Base-by-base conservation (phyloP, 139 green algal genomes). In the Coelastrella sp. region DNA sequence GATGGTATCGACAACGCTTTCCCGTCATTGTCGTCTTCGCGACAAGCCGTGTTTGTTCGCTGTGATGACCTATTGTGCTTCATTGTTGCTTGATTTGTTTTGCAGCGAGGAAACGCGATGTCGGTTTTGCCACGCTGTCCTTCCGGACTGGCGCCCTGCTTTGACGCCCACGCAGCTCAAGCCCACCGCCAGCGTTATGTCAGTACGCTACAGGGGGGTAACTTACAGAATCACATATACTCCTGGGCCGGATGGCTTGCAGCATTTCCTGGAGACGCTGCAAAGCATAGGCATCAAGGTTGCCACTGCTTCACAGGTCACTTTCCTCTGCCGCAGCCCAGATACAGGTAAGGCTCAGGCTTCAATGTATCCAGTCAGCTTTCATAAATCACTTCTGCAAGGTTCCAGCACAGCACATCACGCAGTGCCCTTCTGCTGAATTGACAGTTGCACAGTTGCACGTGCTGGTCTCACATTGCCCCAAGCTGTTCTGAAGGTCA, bases 241-340 rank as follows among this genome's bases (percentile, higher is more conserved):
- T 13, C 82, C 82, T 57, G 82, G 82, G 2, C 82, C 82, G n/a
- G 82, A 82, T 57, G 82, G 82, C 4, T 73, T 87, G 30, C 34
- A 87, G 82, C 69, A 81, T n/a, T 87, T 87, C 69, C 59, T 87
- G 53, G n/a, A 73, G 25, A 87, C 69, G n/a, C 82, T 87, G 69
- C 82, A 82, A 57, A 34, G 69, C 25, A 83, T 87, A 40, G 82
- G 82, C 69, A 87, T 87, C 69, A 87, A 87, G 72, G 82, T 87
- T 11, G 82, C 82, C 69, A 77, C 43, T 48, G 82, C 82, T 27
- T 59, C 25, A 25, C 69, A 82, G 30, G 82, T 87, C 35, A 87
- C 82, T 11, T 87, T 87, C 71, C 71, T 87, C 23, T 87, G 82
- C 71, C 82, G 82, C 69, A 82, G 69, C 21, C 82, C 82, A 41